Base-by-base conservation (phyloP, 2,329 filamentous ascomycete genomes). In the Furcasterigmium furcatum region DNA sequence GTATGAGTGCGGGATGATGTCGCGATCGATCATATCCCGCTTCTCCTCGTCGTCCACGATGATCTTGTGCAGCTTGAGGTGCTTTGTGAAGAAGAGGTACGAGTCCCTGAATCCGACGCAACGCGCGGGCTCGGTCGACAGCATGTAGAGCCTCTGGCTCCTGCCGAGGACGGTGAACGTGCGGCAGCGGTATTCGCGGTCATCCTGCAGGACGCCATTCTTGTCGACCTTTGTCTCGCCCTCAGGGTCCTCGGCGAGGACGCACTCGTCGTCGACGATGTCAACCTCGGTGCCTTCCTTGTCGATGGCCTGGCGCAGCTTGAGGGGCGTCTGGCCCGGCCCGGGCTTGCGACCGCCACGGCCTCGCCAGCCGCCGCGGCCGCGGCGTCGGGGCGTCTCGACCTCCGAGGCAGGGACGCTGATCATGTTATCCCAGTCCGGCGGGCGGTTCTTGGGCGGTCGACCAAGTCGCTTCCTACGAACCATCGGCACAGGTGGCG, bases 31-130 rank as follows among this genome's bases (percentile, higher is more conserved):
- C 72, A 99, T 80, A 66, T 97, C 91, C 49, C 87, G 84, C 73
- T 99, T 99, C 68, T 95, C 92, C n/a, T 94, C 87, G 54, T 99
- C 94, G 57, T 91, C 91, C 46, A 97, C 89, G 58, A 99, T 96
- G 59, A 99, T 96, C 73, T 99, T 99, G 79, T 91, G 94, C 13
- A 99, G 85, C 59, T 91, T 85, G 63, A 88, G 88, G 68, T 99
- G 94, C 70, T 97, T 99, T 52, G 94, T 95, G 75, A 99, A 99
- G 77, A 99, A 96, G 21, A 99, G 81, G 62, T 99, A 99, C 53
- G 91, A 96, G 74, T 99, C 94, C 55, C 94, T 81, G 76, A 99
- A 99, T 14, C 94, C 94, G 45, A 96, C 91, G 59, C 94, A 97
- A 53, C 94, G 87, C 20, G 94, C 94, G 5, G 94, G 95, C 62